A percentile compares a stretch with the other conserved stretches of the same genome.
phyloP scores from a whole-genome alignment of 164 flowering plant genomes.

The Macadamia integrifolia region DNA sequence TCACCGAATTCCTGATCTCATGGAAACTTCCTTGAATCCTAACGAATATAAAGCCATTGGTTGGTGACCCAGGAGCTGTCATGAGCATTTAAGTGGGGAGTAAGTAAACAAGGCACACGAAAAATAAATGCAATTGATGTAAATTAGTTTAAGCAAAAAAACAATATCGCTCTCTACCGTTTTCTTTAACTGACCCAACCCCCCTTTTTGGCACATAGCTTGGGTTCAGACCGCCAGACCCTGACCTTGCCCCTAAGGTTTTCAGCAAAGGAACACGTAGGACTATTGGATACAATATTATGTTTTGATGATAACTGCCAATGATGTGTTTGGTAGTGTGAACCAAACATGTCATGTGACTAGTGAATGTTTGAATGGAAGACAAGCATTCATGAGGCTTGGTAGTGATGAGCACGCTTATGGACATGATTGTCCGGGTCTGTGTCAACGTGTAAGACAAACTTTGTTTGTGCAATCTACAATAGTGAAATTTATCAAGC shows the following conservation, averaged over 20 bases:
- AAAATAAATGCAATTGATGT: neutral
- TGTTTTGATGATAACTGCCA: too few species aligned
- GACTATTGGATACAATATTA: too few species aligned
- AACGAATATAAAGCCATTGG: constrained; percentile 76
- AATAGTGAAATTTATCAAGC: too few species aligned
- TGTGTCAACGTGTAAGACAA: too few species aligned
- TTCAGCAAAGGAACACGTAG: neutral
- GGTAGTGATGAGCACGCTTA: too few species aligned
- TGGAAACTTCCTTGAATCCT: constrained; percentile 94
- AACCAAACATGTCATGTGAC: too few species aligned
- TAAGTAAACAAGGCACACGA: neutral
- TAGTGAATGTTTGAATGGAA: too few species aligned
- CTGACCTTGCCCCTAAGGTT: neutral
- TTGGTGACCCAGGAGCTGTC: constrained; percentile 51
- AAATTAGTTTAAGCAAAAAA: neutral
- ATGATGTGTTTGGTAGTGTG: too few species aligned
- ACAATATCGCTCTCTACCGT: neutral
- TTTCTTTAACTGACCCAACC: neutral
- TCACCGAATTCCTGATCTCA: constrained; percentile 84
- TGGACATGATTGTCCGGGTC: too few species aligned
- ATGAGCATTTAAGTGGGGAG: constrained; percentile 11
- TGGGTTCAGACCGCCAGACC: neutral
- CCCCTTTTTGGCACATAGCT: neutral
- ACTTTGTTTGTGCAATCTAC: too few species aligned
- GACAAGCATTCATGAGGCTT: too few species aligned